phyloP scores from a whole-genome alignment of 2,329 filamentous ascomycete species.

The Cordyceps tenuipes region DNA sequence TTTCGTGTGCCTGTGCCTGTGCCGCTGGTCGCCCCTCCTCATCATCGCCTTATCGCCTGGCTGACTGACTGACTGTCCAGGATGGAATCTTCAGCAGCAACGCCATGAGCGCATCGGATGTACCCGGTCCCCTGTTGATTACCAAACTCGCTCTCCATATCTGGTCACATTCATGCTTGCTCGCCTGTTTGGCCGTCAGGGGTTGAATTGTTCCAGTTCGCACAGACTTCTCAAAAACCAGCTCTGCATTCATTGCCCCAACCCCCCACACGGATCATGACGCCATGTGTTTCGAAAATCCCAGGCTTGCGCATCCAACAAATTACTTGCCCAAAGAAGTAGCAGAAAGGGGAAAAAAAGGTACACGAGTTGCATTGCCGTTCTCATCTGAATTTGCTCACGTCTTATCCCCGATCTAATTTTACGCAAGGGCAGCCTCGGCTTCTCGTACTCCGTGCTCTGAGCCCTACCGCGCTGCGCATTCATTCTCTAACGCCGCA shows the following conservation, averaged over 20 bases:
- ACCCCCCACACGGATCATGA: not conserved
- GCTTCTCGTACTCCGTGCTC: too few relatives aligned
- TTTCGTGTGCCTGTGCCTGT: not conserved
- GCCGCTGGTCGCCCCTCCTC: not conserved
- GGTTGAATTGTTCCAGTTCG: not conserved
- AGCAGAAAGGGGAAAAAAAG: not conserved
- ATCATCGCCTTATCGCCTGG: not conserved
- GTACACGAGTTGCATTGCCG: not conserved
- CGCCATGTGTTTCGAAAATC: constrained; percentile 3
- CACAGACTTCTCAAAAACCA: not conserved
- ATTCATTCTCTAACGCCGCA: not conserved
- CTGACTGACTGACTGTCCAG: not conserved
- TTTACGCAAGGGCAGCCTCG: not conserved
- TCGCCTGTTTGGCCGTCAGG: not conserved
- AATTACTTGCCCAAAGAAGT: not conserved
- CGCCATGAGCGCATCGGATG: not conserved
- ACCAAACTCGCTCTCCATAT: not conserved
- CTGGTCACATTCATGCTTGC: not conserved
- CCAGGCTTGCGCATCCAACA: not conserved
- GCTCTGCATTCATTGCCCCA: not conserved
- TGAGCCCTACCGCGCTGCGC: not conserved
- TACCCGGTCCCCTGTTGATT: not conserved
- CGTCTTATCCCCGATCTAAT: not conserved
- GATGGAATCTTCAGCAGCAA: not conserved
- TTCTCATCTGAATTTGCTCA: not conserved